These are phyloP conservation scores for Pseudocohnilembus persalinus DNA, from an alignment of 169 alveolate genomes.

Conservation along the genomic window DNA sequence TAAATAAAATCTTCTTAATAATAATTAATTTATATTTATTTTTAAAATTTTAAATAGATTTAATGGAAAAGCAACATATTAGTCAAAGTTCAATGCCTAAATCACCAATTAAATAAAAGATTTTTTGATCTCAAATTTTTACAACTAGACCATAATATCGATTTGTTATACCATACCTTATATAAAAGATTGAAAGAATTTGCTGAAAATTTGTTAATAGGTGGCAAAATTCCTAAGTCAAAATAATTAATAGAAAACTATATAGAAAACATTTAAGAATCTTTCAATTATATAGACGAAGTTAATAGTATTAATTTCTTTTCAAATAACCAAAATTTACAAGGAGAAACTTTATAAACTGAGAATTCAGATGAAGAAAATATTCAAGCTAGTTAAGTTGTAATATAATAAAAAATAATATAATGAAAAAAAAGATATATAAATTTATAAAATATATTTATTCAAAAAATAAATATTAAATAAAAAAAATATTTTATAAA, in stretches of 20 bases:
- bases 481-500: too few species aligned
- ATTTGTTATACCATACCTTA: not conserved
- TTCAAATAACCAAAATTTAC: not conserved
- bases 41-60: too few species aligned
- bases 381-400: not conserved
- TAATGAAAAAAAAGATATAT: too few species aligned
- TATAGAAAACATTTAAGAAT: too few species aligned
- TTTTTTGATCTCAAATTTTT: not conserved
- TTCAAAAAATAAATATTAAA: too few species aligned
- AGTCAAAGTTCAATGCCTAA: not conserved
- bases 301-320: too few species aligned
- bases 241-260: not conserved
- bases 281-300: not conserved
- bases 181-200: not conserved
- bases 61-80: not conserved
- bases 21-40: too few species aligned
- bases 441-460: too few species aligned
- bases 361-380: not conserved
- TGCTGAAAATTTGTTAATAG: not conserved
- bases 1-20: too few species aligned
- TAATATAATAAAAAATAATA: too few species aligned
- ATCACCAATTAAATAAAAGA: not conserved
- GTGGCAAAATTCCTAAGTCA: not conserved
- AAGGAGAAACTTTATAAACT: not conserved
- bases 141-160: not conserved